phyloP scores from a whole-genome alignment of 2,329 filamentous ascomycete species.

The Colletotrichum truncatum region DNA sequence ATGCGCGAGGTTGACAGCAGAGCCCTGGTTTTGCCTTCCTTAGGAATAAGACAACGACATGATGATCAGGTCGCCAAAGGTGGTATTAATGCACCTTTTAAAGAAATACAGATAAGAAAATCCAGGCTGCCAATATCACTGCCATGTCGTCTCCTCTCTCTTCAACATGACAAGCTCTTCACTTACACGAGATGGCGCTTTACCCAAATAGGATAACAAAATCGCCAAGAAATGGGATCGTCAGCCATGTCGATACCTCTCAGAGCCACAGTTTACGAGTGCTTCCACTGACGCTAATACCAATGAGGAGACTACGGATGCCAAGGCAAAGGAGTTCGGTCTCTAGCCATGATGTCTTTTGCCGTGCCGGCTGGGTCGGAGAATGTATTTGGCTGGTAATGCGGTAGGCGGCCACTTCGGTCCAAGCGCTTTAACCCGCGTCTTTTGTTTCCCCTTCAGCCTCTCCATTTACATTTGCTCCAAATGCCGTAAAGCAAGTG shows the following conservation, averaged over 20 bases:
- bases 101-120: too few species aligned
- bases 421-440: too few species aligned
- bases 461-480: too few species aligned
- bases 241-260: not conserved
- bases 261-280: not conserved
- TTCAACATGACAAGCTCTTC: not conserved
- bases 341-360: not conserved
- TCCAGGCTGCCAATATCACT: not conserved
- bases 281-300: not conserved
- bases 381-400: too few species aligned
- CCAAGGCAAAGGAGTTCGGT: not conserved
- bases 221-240: not conserved
- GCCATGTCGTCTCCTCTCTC: not conserved
- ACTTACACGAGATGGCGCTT: slow-evolving; percentile 4
- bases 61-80: too few species aligned
- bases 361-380: not conserved
- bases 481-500: too few species aligned
- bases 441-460: too few species aligned
- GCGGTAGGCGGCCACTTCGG: too few species aligned
- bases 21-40: too few species aligned
- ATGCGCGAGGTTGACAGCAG: too few species aligned
- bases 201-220: slow-evolving; percentile 9
- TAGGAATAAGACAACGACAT: too few species aligned
- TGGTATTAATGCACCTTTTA: too few species aligned
- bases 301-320: not conserved